These are phyloP conservation scores for Tulasnella sp. DNA, from an alignment of 768 basidiomycete genomes.

Conservation along the genomic window DNA sequence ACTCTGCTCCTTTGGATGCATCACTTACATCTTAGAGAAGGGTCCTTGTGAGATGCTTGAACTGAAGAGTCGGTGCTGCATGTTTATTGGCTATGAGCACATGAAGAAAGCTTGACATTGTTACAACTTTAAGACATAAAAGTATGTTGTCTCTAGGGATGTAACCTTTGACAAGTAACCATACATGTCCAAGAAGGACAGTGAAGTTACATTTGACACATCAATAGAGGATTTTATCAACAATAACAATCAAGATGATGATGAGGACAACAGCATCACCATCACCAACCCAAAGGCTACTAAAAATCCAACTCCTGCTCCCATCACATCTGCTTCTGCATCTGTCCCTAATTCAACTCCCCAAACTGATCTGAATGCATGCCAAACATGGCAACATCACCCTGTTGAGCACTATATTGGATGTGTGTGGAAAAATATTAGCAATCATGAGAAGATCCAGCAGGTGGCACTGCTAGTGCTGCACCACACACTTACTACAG, in stretches of 20 bases:
- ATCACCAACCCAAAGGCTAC: too few species aligned
- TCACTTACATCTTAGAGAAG: neutral
- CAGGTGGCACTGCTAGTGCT: too few species aligned
- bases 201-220: neutral
- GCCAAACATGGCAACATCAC: neutral
- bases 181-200: too few species aligned
- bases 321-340: too few species aligned
- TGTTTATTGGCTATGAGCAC: constrained; percentile 13
- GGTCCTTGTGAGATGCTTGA: constrained; percentile 23
- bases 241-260: neutral
- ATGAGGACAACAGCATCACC: neutral
- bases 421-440: too few species aligned
- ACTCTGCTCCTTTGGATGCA: constrained; percentile 4
- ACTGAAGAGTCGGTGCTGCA: neutral
- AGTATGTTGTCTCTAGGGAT: too few species aligned
- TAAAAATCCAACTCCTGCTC: too few species aligned
- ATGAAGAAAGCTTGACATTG: neutral
- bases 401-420: neutral
- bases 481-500: constrained; percentile 22
- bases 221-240: neutral
- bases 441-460: too few species aligned
- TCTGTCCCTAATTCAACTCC: too few species aligned
- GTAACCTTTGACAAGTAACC: neutral
- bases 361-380: too few species aligned
- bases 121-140: constrained; percentile 2